Evolutionary conservation across 805 yeast species (phyloP).

Genomic region (Yarrowia sp.): DNA sequence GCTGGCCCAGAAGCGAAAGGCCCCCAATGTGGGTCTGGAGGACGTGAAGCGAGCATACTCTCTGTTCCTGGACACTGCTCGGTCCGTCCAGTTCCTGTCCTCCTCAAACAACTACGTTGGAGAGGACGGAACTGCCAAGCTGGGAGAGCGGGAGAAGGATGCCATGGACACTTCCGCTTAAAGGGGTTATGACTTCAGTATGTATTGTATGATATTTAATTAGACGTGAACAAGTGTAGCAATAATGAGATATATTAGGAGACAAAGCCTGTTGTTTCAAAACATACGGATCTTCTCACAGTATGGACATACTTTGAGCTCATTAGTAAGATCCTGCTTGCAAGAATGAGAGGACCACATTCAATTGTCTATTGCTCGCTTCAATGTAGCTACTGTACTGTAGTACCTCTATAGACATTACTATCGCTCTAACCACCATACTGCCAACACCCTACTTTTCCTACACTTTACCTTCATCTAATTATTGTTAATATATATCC

Average conservation of each 20-base stretch:
- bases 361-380: too few relatives aligned
- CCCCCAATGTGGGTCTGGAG: slow-evolving; percentile 68
- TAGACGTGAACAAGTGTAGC: not conserved
- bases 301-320: too few relatives aligned
- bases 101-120: slow-evolving; percentile 75
- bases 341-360: too few relatives aligned
- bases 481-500: slow-evolving; percentile 10
- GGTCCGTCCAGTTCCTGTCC: slow-evolving; percentile 86
- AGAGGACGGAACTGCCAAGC: slow-evolving; percentile 74
- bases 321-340: too few relatives aligned
- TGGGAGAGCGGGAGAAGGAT: slow-evolving; percentile 51
- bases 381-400: too few relatives aligned
- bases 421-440: too few relatives aligned
- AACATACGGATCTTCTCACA: too few relatives aligned
- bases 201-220: slow-evolving; percentile 1
- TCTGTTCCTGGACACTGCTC: slow-evolving; percentile 83
- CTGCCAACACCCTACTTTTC: too few relatives aligned
- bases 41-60: slow-evolving; percentile 89
- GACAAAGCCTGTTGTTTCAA: too few relatives aligned
- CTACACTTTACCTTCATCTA: slow-evolving; percentile 1
- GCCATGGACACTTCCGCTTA: slow-evolving; percentile 51
- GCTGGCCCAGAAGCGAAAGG: slow-evolving; percentile 81
- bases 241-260: too few relatives aligned
- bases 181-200: not conserved
- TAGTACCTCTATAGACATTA: too few relatives aligned